These are phyloP conservation scores for Mycena capillaripes DNA, from an alignment of 768 basidiomycete genomes.

Conservation along the genomic window DNA sequence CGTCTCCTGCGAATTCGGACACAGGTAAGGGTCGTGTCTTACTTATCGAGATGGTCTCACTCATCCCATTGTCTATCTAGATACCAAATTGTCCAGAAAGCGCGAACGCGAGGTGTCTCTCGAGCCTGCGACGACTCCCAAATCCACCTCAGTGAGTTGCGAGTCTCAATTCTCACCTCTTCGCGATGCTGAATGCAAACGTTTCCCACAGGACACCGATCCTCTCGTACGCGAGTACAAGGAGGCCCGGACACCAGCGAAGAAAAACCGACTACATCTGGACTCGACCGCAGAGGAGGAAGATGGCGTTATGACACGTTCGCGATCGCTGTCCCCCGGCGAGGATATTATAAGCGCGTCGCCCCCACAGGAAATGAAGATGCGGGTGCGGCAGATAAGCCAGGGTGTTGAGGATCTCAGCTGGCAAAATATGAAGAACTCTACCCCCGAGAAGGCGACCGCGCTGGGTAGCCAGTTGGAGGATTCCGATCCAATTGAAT, in stretches of 20 bases:
- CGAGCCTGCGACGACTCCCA: slow-evolving; percentile 72
- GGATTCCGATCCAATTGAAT: slow-evolving; percentile 22
- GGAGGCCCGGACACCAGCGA: slow-evolving; percentile 74
- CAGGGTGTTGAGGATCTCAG: slow-evolving; percentile 84
- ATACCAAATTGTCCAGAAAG: slow-evolving; percentile 72
- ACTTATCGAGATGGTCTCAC: slow-evolving; percentile 30
- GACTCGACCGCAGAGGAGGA: slow-evolving; percentile 77
- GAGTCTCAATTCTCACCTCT: slow-evolving; percentile 8
- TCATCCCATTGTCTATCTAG: slow-evolving; percentile 42
- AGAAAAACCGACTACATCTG: slow-evolving; percentile 80
- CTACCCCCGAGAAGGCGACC: slow-evolving; percentile 43
- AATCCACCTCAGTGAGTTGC: slow-evolving; percentile 49
- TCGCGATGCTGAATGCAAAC: neutral
- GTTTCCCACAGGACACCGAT: slow-evolving; percentile 57
- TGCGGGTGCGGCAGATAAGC: slow-evolving; percentile 79
- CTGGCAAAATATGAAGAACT: slow-evolving; percentile 68
- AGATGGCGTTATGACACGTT: slow-evolving; percentile 53
- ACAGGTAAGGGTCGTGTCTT: slow-evolving; percentile 49
- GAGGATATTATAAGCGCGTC: slow-evolving; percentile 65
- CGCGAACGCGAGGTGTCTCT: slow-evolving; percentile 84
- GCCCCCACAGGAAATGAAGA: slow-evolving; percentile 84
- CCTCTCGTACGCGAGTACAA: slow-evolving; percentile 56
- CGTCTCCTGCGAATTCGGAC: slow-evolving; percentile 61
- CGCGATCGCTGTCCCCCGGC: slow-evolving; percentile 59
- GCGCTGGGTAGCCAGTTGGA: slow-evolving; percentile 34